Percentiles rank a stretch among this genome's conserved stretches.
phyloP scores from a whole-genome alignment of 108 stramenopile genomes.

The Cyclotella baltica region DNA sequence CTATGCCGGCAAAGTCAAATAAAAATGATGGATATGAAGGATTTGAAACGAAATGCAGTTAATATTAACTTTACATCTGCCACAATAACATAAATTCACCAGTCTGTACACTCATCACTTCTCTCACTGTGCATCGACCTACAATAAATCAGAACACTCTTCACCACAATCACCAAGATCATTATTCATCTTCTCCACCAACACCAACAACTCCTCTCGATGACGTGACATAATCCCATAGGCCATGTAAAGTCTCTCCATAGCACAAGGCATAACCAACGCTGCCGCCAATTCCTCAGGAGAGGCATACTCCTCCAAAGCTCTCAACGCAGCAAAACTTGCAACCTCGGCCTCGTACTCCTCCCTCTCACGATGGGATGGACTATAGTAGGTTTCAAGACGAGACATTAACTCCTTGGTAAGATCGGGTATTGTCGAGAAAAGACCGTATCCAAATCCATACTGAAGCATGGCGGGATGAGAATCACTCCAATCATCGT shows the following conservation, averaged over 20 bases:
- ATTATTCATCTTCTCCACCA: conserved; percentile 49
- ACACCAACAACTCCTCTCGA: conserved; percentile 45
- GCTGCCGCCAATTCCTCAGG: conserved; percentile 51
- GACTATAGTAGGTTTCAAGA: conserved; percentile 64
- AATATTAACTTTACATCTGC: background rate
- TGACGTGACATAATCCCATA: conserved; percentile 65
- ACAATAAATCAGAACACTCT: conserved; percentile 75
- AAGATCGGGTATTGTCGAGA: conserved; percentile 56
- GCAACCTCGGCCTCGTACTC: conserved; percentile 64
- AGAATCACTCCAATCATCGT: conserved; percentile 44
- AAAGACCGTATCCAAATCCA: conserved; percentile 61
- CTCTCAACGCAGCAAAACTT: conserved; percentile 62
- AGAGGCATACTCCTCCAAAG: conserved; percentile 45
- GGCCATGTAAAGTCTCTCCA: conserved; percentile 55
- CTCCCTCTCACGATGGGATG: conserved; percentile 52
- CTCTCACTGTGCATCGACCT: background rate
- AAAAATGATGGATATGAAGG: too few relatives aligned
- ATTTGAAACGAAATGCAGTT: too few relatives aligned
- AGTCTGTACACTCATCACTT: background rate
- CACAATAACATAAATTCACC: background rate
- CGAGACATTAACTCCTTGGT: conserved; percentile 44
- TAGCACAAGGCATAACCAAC: conserved; percentile 56
- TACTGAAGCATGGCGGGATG: conserved; percentile 20
- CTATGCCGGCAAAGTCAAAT: too few relatives aligned
- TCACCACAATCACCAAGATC: conserved; percentile 74